Base-by-base conservation (phyloP, 1,284 basidiomycete species). In the Ganoderma lingzhi region DNA sequence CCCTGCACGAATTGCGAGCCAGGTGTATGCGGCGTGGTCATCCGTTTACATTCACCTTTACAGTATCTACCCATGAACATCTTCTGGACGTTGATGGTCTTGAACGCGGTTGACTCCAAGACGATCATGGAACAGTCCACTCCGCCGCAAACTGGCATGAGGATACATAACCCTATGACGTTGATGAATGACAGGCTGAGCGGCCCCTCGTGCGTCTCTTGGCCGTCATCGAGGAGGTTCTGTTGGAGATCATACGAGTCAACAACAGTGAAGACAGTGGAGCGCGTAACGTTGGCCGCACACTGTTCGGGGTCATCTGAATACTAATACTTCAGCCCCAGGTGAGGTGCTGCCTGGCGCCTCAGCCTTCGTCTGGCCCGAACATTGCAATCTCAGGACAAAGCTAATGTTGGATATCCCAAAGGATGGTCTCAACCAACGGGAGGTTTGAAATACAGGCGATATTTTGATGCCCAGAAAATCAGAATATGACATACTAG, bases 271-370 rank as follows among this genome's bases (percentile, higher is more conserved):
- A 83, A 83, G 59, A 78, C 74, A 61, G 76, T 72, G 70, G 82
- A 83, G 75, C 83, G 83, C 6, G 82, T 82, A 30, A 73, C 78
- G 69, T 83, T 82, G 1, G 80, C 75, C 35, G 79, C 81, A 65
- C 60, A 51, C 76, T 74, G 63, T 74, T 73, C 48, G 74, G 70
- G 23, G 23, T 23, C 23, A 23, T 23, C 23, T 23, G 23, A 23
- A 23, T 23, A 23, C 23, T 23, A 23, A 23, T 23, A 23, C 23
- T 23, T 23, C 23, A 23, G 23, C 23, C 23, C 23, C 23, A 23
- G 23, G 23, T 23, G 23, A 23, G 23, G 23, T 23, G 23, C 23
- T 23, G 23, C 23, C 23, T 23, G 23, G 23, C 23, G 23, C 23
- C 23, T 23, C 23, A 23, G 23, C 23, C 23, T 23, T 23, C 23